These are phyloP conservation scores for Glycine latifolia DNA, from an alignment of 306 rosid genomes.

Conservation along the genomic window DNA sequence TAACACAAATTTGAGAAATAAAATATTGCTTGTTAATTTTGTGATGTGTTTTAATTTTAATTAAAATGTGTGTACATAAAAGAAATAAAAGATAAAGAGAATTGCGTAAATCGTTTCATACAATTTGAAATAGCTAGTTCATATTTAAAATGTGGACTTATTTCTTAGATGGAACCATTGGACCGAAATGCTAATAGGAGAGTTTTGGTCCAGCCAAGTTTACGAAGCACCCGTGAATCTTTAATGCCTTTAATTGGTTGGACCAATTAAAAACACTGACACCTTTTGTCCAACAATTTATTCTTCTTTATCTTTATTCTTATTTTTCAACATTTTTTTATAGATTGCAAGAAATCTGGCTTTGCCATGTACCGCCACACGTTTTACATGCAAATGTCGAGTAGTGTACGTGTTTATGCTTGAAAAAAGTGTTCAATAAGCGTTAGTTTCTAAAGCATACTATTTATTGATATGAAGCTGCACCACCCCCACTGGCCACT, in stretches of 20 bases:
- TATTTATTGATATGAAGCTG: too few relatives aligned
- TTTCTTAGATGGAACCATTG: too few relatives aligned
- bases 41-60: neutral
- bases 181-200: too few relatives aligned
- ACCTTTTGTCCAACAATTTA: neutral
- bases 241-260: neutral
- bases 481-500: too few relatives aligned
- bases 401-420: neutral
- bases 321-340: neutral
- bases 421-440: constrained; percentile 16
- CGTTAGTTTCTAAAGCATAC: too few relatives aligned
- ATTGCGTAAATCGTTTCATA: neutral
- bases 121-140: neutral
- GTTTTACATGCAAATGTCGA: constrained; percentile 32
- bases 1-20: neutral
- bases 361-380: neutral
- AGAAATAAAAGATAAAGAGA: neutral
- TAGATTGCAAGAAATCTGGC: neutral
- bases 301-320: neutral
- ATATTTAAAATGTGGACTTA: neutral
- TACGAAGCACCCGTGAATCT: neutral
- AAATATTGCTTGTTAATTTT: too few relatives aligned
- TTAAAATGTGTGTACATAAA: neutral
- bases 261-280: neutral
- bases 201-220: constrained; percentile 3